Evolutionary conservation across 2,329 filamentous ascomycete species (phyloP), one percentile per base, ranked within the genome.

Genomic region (Ilyonectria sp.): DNA sequence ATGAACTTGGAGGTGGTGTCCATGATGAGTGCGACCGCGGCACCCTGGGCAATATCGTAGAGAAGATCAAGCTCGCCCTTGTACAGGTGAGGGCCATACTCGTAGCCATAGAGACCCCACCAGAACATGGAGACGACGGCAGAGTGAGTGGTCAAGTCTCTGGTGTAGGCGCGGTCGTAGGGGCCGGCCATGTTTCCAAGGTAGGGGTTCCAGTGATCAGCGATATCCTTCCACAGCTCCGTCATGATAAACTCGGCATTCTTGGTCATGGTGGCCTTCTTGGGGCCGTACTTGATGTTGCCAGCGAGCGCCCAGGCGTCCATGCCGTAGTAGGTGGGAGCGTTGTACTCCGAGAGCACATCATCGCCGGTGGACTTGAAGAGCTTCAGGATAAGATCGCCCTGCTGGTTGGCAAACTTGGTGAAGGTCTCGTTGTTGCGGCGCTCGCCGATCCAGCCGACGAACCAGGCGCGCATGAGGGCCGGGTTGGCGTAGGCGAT

Each of bases 51-150:
- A 4, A 81, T 72, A 58, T 85, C 83, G 63, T 79, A 85, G 1
- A 80, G 70, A n/a, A 85, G 72, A 61, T 84, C 82, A 4, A 72
- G 60, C 35, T 85, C 81, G 7, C 79, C 75, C 58, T 80, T 80
- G 37, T 77, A 78, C 2, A 81, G 80, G 29, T 80, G 76, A 0
- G 80, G 80, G 0, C 81, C 80, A 52, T 78, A 78, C 4, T 79
- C 78, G 46, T 81, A 78, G 0, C 82, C 83, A 58, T 79, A 84
- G 10, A 85, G 69, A 5, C 81, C 79, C 83, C 83, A 85, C 75
- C 79, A 82, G 68, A 79, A 83, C 59, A 82, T 73, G 11, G 79
- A 78, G n/a, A 84, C 69, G 44, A 84, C 81, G 0, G 81, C 75
- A 1, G 79, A 81, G 65, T 84, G 81, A 6, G 74, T 74, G 1